phyloP scores from a whole-genome alignment of 1,139 yeast species.

The Meyerozyma smithsonii region DNA sequence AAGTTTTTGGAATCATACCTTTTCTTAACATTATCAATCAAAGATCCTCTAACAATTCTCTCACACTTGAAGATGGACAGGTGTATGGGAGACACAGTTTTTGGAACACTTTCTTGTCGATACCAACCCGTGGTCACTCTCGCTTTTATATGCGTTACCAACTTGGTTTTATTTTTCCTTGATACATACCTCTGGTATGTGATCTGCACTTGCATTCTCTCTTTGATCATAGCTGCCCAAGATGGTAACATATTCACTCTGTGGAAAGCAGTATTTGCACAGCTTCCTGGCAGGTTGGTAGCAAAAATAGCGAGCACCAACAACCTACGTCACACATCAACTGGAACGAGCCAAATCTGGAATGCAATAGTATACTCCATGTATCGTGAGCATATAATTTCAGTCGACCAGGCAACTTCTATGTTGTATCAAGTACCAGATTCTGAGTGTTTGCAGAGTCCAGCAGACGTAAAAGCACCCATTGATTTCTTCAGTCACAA shows the following conservation, averaged over 20 bases:
- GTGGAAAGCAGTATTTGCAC: constrained; percentile 75
- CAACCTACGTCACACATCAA: constrained; percentile 42
- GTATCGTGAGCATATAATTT: constrained; percentile 74
- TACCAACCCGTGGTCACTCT: constrained; percentile 58
- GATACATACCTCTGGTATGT: constrained; percentile 91
- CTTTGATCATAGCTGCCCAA: constrained; percentile 63
- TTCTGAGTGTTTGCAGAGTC: constrained; percentile 22
- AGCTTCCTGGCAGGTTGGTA: constrained; percentile 65
- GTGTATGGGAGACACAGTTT: constrained; percentile 54
- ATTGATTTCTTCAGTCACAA: constrained; percentile 64
- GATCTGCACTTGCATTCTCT: constrained; percentile 71
- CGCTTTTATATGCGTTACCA: constrained; percentile 54
- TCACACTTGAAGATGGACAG: constrained; percentile 53
- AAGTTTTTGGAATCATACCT: constrained; percentile 79
- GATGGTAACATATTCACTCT: constrained; percentile 79
- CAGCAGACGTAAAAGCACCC: constrained; percentile 18
- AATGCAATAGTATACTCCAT: constrained; percentile 70
- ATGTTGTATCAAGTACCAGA: constrained; percentile 51
- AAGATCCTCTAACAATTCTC: constrained; percentile 73
- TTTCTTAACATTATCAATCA: constrained; percentile 68
- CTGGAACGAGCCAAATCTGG: constrained; percentile 70
- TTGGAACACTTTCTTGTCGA: constrained; percentile 51
- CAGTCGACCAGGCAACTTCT: constrained; percentile 62
- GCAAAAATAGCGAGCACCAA: constrained; percentile 32
- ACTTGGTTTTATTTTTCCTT: constrained; percentile 68